Conservation (phyloP, 305 asterid genomes). For the Fraxinus floribunda region DNA sequence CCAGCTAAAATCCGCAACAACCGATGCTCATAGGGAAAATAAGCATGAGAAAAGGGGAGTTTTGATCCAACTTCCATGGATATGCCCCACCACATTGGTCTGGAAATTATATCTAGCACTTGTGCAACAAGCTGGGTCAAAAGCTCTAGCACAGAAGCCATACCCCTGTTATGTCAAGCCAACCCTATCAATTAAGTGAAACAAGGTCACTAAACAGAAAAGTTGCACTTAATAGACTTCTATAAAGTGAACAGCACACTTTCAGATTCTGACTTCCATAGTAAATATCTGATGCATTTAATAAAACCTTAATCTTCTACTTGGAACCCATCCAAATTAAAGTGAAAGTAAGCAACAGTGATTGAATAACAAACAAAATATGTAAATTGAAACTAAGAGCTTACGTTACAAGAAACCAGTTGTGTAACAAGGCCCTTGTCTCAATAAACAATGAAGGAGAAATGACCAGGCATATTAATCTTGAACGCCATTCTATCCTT, state of each 20-base stretch:
- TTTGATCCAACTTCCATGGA: slow-evolving; percentile 61
- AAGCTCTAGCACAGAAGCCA: slow-evolving; percentile 71
- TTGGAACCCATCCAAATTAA: not conserved
- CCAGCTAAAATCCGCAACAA: slow-evolving; percentile 53
- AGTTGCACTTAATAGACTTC: slow-evolving; percentile 3
- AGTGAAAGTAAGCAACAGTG: not conserved
- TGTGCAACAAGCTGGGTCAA: slow-evolving; percentile 51
- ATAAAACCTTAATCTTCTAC: not conserved
- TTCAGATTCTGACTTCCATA: not conserved
- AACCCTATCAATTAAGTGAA: slow-evolving; percentile 36
- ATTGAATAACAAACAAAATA: slow-evolving; percentile 11
- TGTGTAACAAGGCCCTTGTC: slow-evolving; percentile 69
- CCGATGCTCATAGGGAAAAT: slow-evolving; percentile 55
- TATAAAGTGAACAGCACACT: not conserved
- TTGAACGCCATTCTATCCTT: slow-evolving; percentile 67
- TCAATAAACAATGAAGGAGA: slow-evolving; percentile 68
- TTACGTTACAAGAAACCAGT: slow-evolving; percentile 74
- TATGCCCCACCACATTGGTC: slow-evolving; percentile 87
- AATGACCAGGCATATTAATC: slow-evolving; percentile 53
- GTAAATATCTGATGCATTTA: not conserved
- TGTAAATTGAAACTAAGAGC: slow-evolving; percentile 22
- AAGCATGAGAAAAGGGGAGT: slow-evolving; percentile 70
- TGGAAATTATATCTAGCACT: slow-evolving; percentile 60
- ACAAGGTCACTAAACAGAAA: slow-evolving; percentile 24
- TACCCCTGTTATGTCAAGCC: slow-evolving; percentile 69